Evolutionary conservation across 495 filamentous ascomycete genomes (phyloP), one percentile per base, ranked within the genome.

Genomic region (Darksidea phi): DNA sequence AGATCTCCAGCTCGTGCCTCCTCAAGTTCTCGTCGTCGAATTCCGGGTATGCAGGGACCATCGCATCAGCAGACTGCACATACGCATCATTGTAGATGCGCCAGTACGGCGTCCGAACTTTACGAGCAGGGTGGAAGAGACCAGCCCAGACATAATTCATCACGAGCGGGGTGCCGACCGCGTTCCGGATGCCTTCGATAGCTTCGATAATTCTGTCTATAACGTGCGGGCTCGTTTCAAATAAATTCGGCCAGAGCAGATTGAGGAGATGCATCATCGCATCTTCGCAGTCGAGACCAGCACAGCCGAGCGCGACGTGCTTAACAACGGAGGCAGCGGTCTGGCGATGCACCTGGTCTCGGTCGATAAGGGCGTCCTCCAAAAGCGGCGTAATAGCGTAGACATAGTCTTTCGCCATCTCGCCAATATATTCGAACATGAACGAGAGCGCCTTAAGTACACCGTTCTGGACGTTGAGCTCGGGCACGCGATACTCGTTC

Each of bases 351-450:
- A 99, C 95, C 76, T 99, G 95, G 73, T 99, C 95, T 46, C 95
- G 86, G 74, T 99, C 95, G 75, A 96, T 95, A 54, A 99, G 86
- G 2, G 95, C 95, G 71, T 99, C 95, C 72, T 97, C 94, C 7
- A 99, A 86, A 15, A 99, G 79, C n/a, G 95, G 94, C 15, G 91
- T 96, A 28, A 97, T 89, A 10, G 95, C 95, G 71, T 97, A 99
- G 74, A 97, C 92, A 73, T 99, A 99, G 73, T 99, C 95, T 75
- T 97, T 97, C 59, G 90, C 91, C 95, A 99, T 97, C 75, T 99
- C 94, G 51, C 94, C 94, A 71, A 98, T 98, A 76, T 98, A 98
- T 67, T 98, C 94, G 71, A 97, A 97, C 49, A 99, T 80, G 84
- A 99, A 99, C 26, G 89, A 93, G 63, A 99, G 82, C 8, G 91